Base-by-base conservation (phyloP, 1,284 basidiomycete species). In the Cutaneotrichosporon daszewskae region DNA sequence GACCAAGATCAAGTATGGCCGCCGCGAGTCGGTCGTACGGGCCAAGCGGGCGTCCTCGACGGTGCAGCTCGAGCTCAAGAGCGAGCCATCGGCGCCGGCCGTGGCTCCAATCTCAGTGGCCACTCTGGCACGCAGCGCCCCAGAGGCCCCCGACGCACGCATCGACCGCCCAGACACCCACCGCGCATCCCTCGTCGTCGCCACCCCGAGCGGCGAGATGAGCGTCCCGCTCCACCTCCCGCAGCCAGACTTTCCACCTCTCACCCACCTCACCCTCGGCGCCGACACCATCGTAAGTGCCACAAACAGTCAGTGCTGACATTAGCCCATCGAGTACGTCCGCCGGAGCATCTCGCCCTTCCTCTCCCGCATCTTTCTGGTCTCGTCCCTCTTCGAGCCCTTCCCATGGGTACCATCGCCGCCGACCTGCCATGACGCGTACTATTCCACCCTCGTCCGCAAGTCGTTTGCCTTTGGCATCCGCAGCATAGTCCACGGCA, bases 281-380 rank as follows among this genome's bases (percentile, higher is more conserved):
- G 44, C 18, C 6, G 36, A 40, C 16, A 14, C 14, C 14, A 43
- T 61, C 10, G 62, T 64, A 40, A 62, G 62, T 58, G 8, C 18
- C 9, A 23, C 13, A 22, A 6, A 18, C 18, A 18, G n/a, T n/a
- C n/a, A n/a, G n/a, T 8, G 28, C 45, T 45, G 26, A 49, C 25
- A 34, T 25, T 27, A 64, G 62, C 59, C 60, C 16, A 40, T 52
- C 16, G 38, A 51, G n/a, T 61, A 55, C 37, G 51, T 60, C 34
- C 39, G 50, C 19, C 32, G 49, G 22, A 31, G 43, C 12, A 47
- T 62, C 20, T 11, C 27, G 4, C 45, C 52, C 1, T 37, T 45
- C 26, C 50, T 62, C n/a, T 49, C 51, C 18, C 43, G 49, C 27
- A 17, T 55, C 20, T 40, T 51, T 32, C 14, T 33, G 40, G 50